Percentiles rank a stretch among this genome's conserved stretches.
Evolutionary conservation across 805 yeast species (phyloP).

Genomic region (Candida mattraensis): DNA sequence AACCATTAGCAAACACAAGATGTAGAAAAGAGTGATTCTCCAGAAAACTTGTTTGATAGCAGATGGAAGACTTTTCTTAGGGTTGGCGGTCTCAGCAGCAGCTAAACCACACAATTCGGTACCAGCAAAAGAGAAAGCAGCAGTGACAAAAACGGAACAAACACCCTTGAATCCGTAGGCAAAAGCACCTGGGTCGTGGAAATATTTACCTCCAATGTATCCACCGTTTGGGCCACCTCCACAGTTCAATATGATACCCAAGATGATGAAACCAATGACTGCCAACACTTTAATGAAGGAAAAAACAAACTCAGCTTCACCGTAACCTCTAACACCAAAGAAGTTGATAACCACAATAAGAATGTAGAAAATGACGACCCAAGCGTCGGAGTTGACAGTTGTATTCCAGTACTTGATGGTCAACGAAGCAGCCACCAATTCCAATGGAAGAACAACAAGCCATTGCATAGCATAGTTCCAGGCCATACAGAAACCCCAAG

Average conservation of each 20-base stretch:
- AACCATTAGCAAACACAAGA: slow-evolving; percentile 51
- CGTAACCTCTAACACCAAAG: slow-evolving; percentile 65
- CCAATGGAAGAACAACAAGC: slow-evolving; percentile 54
- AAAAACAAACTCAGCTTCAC: slow-evolving; percentile 65
- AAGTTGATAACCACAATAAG: slow-evolving; percentile 52
- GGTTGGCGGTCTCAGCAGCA: slow-evolving; percentile 65
- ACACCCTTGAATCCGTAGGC: slow-evolving; percentile 59
- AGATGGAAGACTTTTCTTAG: slow-evolving; percentile 58
- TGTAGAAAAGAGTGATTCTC: slow-evolving; percentile 60
- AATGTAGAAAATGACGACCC: slow-evolving; percentile 54
- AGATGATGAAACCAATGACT: slow-evolving; percentile 56
- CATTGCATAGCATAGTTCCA: slow-evolving; percentile 59
- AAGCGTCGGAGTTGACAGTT: slow-evolving; percentile 49
- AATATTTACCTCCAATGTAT: slow-evolving; percentile 58
- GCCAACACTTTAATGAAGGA: slow-evolving; percentile 56
- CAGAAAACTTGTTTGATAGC: slow-evolving; percentile 68
- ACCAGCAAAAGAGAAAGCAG: slow-evolving; percentile 65
- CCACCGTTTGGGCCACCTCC: slow-evolving; percentile 65
- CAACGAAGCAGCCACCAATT: slow-evolving; percentile 55
- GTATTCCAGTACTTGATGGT: slow-evolving; percentile 50
- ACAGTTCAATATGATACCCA: slow-evolving; percentile 52
- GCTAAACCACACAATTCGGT: slow-evolving; percentile 65
- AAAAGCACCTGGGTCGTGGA: slow-evolving; percentile 61
- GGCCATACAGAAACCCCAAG: slow-evolving; percentile 63
- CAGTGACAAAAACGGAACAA: slow-evolving; percentile 62